These are phyloP conservation scores for Globisporangium nunn DNA, from an alignment of 352 stramenopile species.

Conservation along the genomic window DNA sequence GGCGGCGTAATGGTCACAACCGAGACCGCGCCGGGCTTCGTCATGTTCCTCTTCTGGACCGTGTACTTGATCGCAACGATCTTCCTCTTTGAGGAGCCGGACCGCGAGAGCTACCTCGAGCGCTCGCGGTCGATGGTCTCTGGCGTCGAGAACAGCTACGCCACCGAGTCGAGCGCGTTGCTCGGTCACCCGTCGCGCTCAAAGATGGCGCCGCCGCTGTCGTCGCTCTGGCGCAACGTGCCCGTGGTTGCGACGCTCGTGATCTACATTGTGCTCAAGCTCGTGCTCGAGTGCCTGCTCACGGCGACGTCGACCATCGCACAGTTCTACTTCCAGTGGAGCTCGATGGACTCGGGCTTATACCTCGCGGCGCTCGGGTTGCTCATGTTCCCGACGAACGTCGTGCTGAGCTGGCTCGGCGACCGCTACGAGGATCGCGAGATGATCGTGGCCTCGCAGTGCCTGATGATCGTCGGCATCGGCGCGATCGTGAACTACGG, in stretches of 20 bases:
- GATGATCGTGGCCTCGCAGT: conserved; percentile 83
- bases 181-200: not conserved
- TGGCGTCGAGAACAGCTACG: conserved; percentile 19
- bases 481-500: conserved; percentile 82
- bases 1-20: conserved; percentile 64
- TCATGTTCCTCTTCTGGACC: conserved; percentile 83
- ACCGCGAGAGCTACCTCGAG: conserved; percentile 45
- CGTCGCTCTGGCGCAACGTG: conserved; percentile 65
- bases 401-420: conserved; percentile 85
- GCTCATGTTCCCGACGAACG: conserved; percentile 91
- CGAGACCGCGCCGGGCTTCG: conserved; percentile 86
- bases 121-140: conserved; percentile 29
- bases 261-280: conserved; percentile 91
- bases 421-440: conserved; percentile 89
- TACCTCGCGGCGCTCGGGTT: conserved; percentile 86
- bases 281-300: conserved; percentile 87
- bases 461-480: conserved; percentile 87
- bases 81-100: conserved; percentile 59
- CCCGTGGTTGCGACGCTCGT: conserved; percentile 69
- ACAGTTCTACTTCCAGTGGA: conserved; percentile 90
- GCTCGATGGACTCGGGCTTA: conserved; percentile 70
- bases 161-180: conserved; percentile 7
- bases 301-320: conserved; percentile 79
- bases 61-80: conserved; percentile 53
- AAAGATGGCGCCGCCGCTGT: conserved; percentile 17